phyloP scores from a whole-genome alignment of 2,329 filamentous ascomycete genomes.

The Neodidymelliopsis sp. region DNA sequence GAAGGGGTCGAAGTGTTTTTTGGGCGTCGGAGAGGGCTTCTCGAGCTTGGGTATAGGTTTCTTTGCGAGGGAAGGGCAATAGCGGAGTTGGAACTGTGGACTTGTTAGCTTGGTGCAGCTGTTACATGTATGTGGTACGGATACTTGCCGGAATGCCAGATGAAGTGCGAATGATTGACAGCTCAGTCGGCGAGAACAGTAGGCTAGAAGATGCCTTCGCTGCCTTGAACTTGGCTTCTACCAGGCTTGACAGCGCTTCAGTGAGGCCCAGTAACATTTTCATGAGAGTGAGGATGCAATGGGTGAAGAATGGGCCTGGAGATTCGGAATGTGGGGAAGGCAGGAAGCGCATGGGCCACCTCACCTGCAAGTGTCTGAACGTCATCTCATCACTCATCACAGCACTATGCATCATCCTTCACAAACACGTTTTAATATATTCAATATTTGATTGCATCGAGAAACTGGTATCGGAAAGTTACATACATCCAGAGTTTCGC shows the following conservation, averaged over 20 bases:
- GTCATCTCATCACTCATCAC: neutral
- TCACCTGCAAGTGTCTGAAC: slow-evolving; percentile 6
- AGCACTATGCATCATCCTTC: neutral
- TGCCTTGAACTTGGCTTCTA: slow-evolving; percentile 47
- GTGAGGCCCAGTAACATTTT: slow-evolving; percentile 45
- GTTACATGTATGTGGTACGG: slow-evolving; percentile 11
- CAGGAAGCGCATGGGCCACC: neutral
- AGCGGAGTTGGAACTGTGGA: slow-evolving; percentile 75
- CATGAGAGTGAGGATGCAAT: slow-evolving; percentile 18
- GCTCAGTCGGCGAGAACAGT: slow-evolving; percentile 51
- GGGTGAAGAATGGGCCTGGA: neutral
- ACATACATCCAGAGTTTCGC: neutral
- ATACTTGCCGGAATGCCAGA: slow-evolving; percentile 48
- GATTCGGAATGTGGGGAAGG: slow-evolving; percentile 8
- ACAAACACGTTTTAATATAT: neutral
- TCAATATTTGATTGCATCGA: neutral
- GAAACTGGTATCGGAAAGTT: neutral
- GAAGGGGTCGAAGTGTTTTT: slow-evolving; percentile 65
- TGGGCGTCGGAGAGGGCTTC: slow-evolving; percentile 20
- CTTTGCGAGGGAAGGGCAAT: slow-evolving; percentile 71
- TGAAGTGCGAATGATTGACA: slow-evolving; percentile 48
- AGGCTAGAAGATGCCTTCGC: slow-evolving; percentile 47
- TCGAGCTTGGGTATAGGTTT: slow-evolving; percentile 64
- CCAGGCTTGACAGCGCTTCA: slow-evolving; percentile 46
- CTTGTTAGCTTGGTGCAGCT: slow-evolving; percentile 20